Base-by-base conservation (phyloP, 1,139 yeast species). In the Debaryomycetaceae sp. region DNA sequence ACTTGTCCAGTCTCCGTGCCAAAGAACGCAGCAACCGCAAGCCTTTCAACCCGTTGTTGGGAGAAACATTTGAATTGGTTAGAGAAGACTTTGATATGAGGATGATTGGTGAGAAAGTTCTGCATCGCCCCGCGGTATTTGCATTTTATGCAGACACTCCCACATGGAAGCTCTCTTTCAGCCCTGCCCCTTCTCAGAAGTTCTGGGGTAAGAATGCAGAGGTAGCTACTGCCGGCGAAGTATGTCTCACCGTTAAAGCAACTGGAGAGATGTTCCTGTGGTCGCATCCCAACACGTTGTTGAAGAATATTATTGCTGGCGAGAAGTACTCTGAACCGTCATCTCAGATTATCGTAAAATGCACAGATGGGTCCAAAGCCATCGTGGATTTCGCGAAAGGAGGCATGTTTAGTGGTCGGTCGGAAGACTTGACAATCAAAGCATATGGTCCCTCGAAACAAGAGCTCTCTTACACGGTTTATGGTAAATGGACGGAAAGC, bases 161-260 rank as follows among this genome's bases (percentile, higher is more conserved):
- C 8, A 55, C 66, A 19, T 90, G 98, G 97, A 71, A 72, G n/a
- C 59, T 85, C 29, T 67, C 69, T 27, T 83, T 76, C 48, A 68
- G 81, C 10, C 75, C 92, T 3, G 65, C 77, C 20, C 97, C 98
- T 0, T 69, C 73, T 19, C 96, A 87, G 44, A 86, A 85, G 50
- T 85, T 83, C 44, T 90, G 96, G 94, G 97, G 97, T 30, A 90
- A 90, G 54, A 78, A 86, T 25, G 74, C 85, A 11, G 97, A 90
- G 51, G 62, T 90, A 34, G 69, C 71, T 28, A 83, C 85, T 37
- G 73, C 70, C 30, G 98, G 98, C 24, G 58, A 58, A 11, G 59
- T 78, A 4, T 67, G 67, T 28, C 59, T 86, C 29, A 62, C 65
- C 2, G 60, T 77, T 27, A 72, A 68, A 45, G 35, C 55, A 7